Percentiles rank a stretch among this genome's conserved stretches.
Evolutionary conservation across 768 basidiomycete species (phyloP).

Genomic region (Leccinum boreale): DNA sequence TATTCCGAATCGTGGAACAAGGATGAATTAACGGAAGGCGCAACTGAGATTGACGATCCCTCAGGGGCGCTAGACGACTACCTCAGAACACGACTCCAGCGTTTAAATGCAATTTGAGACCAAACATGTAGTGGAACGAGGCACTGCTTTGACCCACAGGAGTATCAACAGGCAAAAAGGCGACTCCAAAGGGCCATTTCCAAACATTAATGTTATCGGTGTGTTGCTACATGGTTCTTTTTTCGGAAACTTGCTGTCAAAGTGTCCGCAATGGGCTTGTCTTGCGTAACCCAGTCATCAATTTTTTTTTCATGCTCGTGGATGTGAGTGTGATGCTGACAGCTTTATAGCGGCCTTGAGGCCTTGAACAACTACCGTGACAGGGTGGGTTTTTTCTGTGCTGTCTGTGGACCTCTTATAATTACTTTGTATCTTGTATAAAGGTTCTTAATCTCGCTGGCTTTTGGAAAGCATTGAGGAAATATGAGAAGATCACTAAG

Average conservation of each 20-base stretch:
- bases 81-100: neutral
- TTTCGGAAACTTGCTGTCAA: neutral
- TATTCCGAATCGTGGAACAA: neutral
- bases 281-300: neutral
- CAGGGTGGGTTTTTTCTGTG: slow-evolving; percentile 46
- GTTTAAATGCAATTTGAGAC: neutral
- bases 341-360: slow-evolving; percentile 61
- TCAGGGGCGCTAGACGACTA: neutral
- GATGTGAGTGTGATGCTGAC: slow-evolving; percentile 8
- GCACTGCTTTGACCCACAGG: slow-evolving; percentile 55
- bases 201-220: slow-evolving; percentile 71
- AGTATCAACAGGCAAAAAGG: slow-evolving; percentile 82
- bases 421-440: neutral
- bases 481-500: slow-evolving; percentile 78
- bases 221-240: slow-evolving; percentile 6
- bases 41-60: neutral
- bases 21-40: neutral
- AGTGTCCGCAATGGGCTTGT: neutral
- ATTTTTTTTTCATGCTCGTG: neutral
- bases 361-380: slow-evolving; percentile 73
- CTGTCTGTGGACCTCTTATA: neutral
- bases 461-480: slow-evolving; percentile 82
- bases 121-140: neutral
- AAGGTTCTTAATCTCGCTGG: slow-evolving; percentile 88
- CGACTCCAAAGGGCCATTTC: slow-evolving; percentile 78